phyloP scores from a whole-genome alignment of 169 alveolate species.

The Amoebophrya sp. region DNA sequence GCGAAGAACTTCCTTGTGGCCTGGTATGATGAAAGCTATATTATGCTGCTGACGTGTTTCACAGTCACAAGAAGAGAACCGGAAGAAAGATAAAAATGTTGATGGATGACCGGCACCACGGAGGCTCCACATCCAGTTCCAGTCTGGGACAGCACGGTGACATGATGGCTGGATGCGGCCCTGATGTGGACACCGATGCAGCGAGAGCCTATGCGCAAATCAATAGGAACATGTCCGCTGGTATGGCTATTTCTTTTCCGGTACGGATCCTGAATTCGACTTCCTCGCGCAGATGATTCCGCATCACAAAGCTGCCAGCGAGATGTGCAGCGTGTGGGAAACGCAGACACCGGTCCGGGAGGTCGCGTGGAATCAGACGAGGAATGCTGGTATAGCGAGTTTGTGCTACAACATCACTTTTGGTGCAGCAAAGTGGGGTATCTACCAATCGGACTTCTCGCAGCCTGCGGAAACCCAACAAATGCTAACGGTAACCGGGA shows the following conservation, averaged over 20 bases:
- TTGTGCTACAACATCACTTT: slow-evolving; percentile 15
- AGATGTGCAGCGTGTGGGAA: slow-evolving; percentile 5
- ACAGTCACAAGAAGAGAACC: too few species aligned
- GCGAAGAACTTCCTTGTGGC: too few species aligned
- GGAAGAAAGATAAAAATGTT: too few species aligned
- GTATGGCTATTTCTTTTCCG: not conserved
- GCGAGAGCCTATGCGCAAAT: too few species aligned
- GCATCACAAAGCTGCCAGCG: slow-evolving; percentile 2
- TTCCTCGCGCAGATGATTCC: slow-evolving; percentile 20
- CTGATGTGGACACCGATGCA: too few species aligned
- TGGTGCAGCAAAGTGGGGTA: not conserved
- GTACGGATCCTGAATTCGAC: not conserved
- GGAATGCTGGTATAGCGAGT: not conserved
- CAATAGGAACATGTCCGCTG: not conserved
- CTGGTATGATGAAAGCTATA: too few species aligned
- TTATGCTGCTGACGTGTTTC: too few species aligned
- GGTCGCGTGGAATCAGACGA: not conserved
- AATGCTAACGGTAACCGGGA: not conserved
- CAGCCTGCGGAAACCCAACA: not conserved
- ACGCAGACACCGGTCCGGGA: not conserved
- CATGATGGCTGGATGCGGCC: too few species aligned
- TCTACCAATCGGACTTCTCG: not conserved
- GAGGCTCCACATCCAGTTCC: too few species aligned
- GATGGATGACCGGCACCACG: too few species aligned
- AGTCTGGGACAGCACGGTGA: too few species aligned